Percentiles rank a stretch among this genome's conserved stretches.
These are phyloP conservation scores for Crithidia acanthocephali DNA, from an alignment of 208 protist genomes.

Conservation along the genomic window DNA sequence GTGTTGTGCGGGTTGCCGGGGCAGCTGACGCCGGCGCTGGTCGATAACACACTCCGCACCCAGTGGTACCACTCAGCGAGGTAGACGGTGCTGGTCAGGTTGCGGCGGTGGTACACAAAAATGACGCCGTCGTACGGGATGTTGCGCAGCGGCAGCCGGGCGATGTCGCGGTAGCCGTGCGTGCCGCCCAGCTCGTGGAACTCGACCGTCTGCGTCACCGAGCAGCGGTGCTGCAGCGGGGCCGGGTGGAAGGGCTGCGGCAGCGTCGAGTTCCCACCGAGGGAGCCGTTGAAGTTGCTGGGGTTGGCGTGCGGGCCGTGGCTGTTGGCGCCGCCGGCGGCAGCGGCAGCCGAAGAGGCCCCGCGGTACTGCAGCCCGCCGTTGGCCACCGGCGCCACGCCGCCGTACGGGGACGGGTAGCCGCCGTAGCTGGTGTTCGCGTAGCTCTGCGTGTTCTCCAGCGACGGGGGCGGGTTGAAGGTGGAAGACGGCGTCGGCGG, in stretches of 20 bases:
- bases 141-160: constrained; percentile 45
- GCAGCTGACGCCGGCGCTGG: constrained; percentile 3
- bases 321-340: too few relatives aligned
- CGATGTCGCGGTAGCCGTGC: constrained; percentile 52
- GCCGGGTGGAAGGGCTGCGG: not conserved
- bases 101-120: constrained; percentile 71
- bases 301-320: too few relatives aligned
- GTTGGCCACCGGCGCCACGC: not conserved
- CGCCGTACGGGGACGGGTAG: constrained; percentile 11
- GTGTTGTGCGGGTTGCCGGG: not conserved
- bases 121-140: constrained; percentile 80
- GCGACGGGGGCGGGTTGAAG: not conserved
- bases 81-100: constrained; percentile 58
- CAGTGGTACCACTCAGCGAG: constrained; percentile 59
- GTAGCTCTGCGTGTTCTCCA: not conserved
- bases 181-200: constrained; percentile 83
- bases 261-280: not conserved
- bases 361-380: constrained; percentile 24
- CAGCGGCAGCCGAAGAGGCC: too few relatives aligned
- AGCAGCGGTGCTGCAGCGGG: not conserved
- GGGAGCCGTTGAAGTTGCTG: not conserved
- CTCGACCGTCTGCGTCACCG: constrained; percentile 46
- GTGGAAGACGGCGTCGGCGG: not conserved
- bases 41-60: constrained; percentile 33
- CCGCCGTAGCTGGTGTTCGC: constrained; percentile 10